A percentile compares a stretch with the other conserved stretches of the same genome.
phyloP scores from a whole-genome alignment of 768 basidiomycete genomes.

The Guyanaporus albipodus region DNA sequence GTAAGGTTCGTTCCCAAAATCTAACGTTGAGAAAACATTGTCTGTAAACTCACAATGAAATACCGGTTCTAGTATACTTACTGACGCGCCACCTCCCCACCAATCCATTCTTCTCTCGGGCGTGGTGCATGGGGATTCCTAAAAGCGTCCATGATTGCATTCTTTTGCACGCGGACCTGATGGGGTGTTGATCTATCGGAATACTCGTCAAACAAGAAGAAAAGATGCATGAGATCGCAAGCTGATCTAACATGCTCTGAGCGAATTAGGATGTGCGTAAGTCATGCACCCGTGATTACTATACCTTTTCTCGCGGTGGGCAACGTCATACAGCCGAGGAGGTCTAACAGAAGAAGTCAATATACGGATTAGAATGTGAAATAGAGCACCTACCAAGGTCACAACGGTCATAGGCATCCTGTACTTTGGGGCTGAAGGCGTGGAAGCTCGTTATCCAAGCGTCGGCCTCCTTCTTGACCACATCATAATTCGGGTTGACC shows the following conservation, averaged over 20 bases:
- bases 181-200: slow-evolving; percentile 38
- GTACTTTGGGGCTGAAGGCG: slow-evolving; percentile 11
- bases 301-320: slow-evolving; percentile 12
- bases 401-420: slow-evolving; percentile 10
- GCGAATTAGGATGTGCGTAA: background rate
- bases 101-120: slow-evolving; percentile 17
- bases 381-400: slow-evolving; percentile 2
- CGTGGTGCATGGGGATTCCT: slow-evolving; percentile 9
- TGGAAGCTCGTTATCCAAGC: slow-evolving; percentile 7
- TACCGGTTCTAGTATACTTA: slow-evolving; percentile 1
- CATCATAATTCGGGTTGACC: slow-evolving; percentile 1
- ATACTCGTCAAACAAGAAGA: slow-evolving; percentile 50
- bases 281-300: background rate
- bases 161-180: slow-evolving; percentile 26
- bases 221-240: slow-evolving; percentile 50
- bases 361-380: background rate
- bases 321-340: slow-evolving; percentile 7
- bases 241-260: slow-evolving; percentile 29
- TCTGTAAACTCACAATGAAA: background rate
- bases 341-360: slow-evolving; percentile 2
- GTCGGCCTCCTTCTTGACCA: slow-evolving; percentile 1
- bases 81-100: slow-evolving; percentile 15
- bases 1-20: slow-evolving; percentile 13
- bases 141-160: slow-evolving; percentile 21
- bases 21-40: background rate